A percentile compares a stretch with the other conserved stretches of the same genome.
Conservation (phyloP, 768 basidiomycete species). For the Psilocybe tampanensis region DNA sequence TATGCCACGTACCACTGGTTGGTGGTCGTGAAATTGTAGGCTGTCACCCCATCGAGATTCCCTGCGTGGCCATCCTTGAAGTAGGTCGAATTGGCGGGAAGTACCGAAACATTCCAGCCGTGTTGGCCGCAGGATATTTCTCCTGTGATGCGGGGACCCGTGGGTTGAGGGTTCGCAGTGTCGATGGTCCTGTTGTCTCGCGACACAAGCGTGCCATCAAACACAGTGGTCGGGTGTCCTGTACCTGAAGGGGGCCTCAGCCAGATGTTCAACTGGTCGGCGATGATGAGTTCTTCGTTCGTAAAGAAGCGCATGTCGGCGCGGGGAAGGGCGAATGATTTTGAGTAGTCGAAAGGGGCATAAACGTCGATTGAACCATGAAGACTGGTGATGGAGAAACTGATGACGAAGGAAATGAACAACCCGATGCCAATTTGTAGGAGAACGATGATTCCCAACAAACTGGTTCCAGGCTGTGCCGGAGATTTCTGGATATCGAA, state of each 20-base stretch:
- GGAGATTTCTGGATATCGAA: too few species aligned
- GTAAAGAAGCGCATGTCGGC: neutral
- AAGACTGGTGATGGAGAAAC: neutral
- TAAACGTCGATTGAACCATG: neutral
- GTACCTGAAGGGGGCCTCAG: neutral
- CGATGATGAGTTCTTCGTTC: neutral
- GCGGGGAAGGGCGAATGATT: neutral
- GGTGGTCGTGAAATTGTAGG: neutral
- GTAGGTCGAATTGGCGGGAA: neutral
- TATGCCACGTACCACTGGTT: neutral
- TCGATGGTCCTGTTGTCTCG: neutral
- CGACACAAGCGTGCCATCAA: neutral
- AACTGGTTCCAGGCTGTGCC: neutral
- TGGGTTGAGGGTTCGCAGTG: neutral
- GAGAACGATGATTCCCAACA: neutral
- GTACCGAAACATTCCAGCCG: neutral
- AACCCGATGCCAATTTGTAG: neutral
- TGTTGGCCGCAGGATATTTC: neutral
- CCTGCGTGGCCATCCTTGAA: neutral
- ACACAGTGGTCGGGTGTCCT: neutral
- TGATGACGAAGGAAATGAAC: neutral
- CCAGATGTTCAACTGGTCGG: neutral
- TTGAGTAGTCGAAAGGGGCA: neutral
- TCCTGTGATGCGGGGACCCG: neutral
- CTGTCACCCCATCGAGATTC: neutral